These are phyloP conservation scores for Camellia oleifera DNA, from an alignment of 179 eudicot species.

Conservation along the genomic window DNA sequence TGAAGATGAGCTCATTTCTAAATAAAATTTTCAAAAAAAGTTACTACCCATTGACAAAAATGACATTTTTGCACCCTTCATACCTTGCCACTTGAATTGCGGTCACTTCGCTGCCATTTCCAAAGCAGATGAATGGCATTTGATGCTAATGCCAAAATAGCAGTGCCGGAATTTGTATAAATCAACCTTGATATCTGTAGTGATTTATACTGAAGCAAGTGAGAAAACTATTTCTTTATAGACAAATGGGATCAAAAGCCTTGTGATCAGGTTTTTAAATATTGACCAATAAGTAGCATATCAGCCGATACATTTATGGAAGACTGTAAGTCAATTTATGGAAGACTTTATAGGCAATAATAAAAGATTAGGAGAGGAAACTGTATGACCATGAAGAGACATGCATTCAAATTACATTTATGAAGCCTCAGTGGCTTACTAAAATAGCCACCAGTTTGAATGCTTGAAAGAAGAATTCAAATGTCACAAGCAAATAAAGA, in stretches of 20 bases:
- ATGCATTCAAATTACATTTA: background rate
- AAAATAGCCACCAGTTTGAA: background rate
- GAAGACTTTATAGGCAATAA: background rate
- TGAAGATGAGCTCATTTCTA: conserved; percentile 11
- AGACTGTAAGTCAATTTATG: background rate
- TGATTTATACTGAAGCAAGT: conserved; percentile 11
- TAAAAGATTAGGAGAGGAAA: background rate
- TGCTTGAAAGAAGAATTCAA: background rate
- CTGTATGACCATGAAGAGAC: background rate
- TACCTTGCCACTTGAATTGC: conserved; percentile 82
- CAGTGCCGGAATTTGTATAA: conserved; percentile 90
- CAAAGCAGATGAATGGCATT: conserved; percentile 90
- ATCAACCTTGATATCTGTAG: conserved; percentile 83
- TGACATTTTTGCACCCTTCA: background rate
- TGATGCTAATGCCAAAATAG: conserved; percentile 81
- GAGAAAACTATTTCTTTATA: background rate
- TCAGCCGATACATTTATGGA: background rate
- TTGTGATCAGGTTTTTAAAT: background rate
- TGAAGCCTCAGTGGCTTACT: conserved; percentile 6
- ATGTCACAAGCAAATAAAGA: background rate
- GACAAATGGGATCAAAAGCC: background rate
- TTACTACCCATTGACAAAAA: background rate
- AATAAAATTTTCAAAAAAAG: background rate
- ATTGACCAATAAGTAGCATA: too few species aligned
- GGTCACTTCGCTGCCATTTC: conserved; percentile 93